A percentile compares a stretch with the other conserved stretches of the same genome.
Conservation (phyloP, 306 rosid genomes). For the Prunus campanulata region DNA sequence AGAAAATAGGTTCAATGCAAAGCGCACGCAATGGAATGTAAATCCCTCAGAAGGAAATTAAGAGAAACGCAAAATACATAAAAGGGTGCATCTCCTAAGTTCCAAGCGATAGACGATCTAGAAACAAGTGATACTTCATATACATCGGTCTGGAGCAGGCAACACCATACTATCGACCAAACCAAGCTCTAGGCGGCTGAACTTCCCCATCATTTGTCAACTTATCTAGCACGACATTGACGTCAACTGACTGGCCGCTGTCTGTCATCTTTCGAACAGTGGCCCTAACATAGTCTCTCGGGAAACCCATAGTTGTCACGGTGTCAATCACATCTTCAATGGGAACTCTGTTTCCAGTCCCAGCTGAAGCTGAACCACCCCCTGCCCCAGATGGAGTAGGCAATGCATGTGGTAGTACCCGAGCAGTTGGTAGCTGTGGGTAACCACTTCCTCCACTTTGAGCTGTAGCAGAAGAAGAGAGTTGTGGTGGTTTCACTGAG, state of each 20-base stretch:
- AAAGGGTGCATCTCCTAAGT: slow-evolving; percentile 25
- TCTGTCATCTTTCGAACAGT: slow-evolving; percentile 82
- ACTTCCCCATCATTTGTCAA: slow-evolving; percentile 73
- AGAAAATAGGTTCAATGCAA: slow-evolving; percentile 18
- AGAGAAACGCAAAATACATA: slow-evolving; percentile 17
- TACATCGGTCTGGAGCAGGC: slow-evolving; percentile 31
- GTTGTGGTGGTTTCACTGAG: slow-evolving; percentile 45
- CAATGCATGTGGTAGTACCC: slow-evolving; percentile 63
- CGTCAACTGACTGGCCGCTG: slow-evolving; percentile 83
- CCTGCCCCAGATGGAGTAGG: slow-evolving; percentile 66
- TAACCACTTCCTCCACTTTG: slow-evolving; percentile 67
- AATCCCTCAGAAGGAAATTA: not conserved
- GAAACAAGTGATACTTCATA: slow-evolving; percentile 38
- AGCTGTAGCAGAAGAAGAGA: slow-evolving; percentile 42
- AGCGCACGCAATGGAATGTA: too few species aligned
- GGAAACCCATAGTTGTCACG: slow-evolving; percentile 83
- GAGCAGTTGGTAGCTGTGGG: slow-evolving; percentile 83
- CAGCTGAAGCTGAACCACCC: slow-evolving; percentile 57
- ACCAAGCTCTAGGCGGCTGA: slow-evolving; percentile 77
- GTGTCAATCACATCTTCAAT: slow-evolving; percentile 76
- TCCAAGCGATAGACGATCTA: slow-evolving; percentile 20
- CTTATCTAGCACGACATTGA: slow-evolving; percentile 82
- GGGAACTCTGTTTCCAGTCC: slow-evolving; percentile 62
- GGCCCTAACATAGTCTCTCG: slow-evolving; percentile 78
- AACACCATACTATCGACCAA: slow-evolving; percentile 50